Percentiles rank a stretch among this genome's conserved stretches.
These are phyloP conservation scores for Suillus spraguei DNA, from an alignment of 768 basidiomycete species.

Conservation along the genomic window DNA sequence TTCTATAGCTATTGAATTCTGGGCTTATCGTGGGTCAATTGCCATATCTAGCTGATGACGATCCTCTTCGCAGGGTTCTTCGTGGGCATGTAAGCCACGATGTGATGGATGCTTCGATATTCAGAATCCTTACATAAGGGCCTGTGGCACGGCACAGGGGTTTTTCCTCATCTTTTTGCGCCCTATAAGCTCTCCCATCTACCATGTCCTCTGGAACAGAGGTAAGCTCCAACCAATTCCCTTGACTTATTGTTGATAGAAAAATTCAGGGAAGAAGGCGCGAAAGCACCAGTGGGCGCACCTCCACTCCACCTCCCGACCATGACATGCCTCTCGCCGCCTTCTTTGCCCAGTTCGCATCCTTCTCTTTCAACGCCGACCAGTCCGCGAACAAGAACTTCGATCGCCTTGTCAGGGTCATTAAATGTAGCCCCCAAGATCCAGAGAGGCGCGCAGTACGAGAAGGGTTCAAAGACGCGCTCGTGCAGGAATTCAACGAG, in stretches of 20 bases:
- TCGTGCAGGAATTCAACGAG: conserved; percentile 14
- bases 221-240: background rate
- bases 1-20: background rate
- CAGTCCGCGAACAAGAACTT: conserved; percentile 7
- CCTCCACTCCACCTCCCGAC: background rate
- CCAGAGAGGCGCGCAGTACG: background rate
- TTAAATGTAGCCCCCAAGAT: background rate
- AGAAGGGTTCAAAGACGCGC: conserved; percentile 11
- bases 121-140: background rate
- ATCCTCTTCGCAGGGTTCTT: conserved; percentile 5
- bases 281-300: background rate
- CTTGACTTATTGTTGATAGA: background rate
- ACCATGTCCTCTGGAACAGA: background rate
- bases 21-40: background rate
- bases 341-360: conserved; percentile 5
- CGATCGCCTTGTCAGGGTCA: background rate
- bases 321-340: conserved; percentile 5
- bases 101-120: background rate
- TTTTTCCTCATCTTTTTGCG: background rate
- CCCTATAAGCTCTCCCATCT: background rate
- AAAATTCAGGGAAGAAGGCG: background rate
- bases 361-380: conserved; percentile 5
- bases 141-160: conserved; percentile 3
- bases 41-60: background rate
- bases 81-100: conserved; percentile 2